Conservation (phyloP, 73 alveolate genomes). For the Paramecium octaurelia region DNA sequence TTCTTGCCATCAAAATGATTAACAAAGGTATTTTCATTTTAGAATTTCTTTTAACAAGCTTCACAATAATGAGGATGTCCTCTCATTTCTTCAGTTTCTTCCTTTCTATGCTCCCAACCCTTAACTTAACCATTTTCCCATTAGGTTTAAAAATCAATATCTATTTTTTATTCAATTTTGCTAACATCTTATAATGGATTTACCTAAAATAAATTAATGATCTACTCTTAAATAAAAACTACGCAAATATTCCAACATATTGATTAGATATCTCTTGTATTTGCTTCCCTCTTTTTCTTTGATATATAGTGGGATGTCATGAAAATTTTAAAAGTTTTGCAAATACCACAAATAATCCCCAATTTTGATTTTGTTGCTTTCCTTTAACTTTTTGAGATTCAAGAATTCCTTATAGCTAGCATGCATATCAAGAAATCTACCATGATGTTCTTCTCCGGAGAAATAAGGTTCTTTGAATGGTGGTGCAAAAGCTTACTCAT, state of each 20-base stretch:
- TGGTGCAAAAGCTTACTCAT: slow-evolving; percentile 14
- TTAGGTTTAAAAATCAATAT: slow-evolving; percentile 70
- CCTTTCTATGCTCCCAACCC: neutral
- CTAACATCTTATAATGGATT: slow-evolving; percentile 42
- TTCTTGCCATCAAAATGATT: slow-evolving; percentile 3
- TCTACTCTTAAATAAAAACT: slow-evolving; percentile 71
- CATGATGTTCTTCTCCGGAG: slow-evolving; percentile 82
- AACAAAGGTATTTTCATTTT: slow-evolving; percentile 14
- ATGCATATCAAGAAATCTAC: slow-evolving; percentile 80
- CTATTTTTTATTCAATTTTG: slow-evolving; percentile 70
- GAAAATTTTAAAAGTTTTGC: slow-evolving; percentile 78
- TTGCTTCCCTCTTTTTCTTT: slow-evolving; percentile 58
- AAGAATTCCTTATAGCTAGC: slow-evolving; percentile 61
- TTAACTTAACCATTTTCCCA: slow-evolving; percentile 71
- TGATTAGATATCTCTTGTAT: slow-evolving; percentile 68
- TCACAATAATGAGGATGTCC: neutral
- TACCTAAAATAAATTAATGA: slow-evolving; percentile 66
- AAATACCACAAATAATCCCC: slow-evolving; percentile 80
- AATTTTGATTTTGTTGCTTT: slow-evolving; percentile 44
- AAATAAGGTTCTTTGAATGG: slow-evolving; percentile 62
- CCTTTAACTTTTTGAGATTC: slow-evolving; percentile 64
- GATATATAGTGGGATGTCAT: slow-evolving; percentile 71
- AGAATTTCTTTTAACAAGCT: neutral
- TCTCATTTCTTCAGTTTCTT: neutral
- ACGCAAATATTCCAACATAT: slow-evolving; percentile 65